Evolutionary conservation across 805 yeast genomes (phyloP), one percentile per base, ranked within the genome.

Genomic region (Teunomyces cretensis): DNA sequence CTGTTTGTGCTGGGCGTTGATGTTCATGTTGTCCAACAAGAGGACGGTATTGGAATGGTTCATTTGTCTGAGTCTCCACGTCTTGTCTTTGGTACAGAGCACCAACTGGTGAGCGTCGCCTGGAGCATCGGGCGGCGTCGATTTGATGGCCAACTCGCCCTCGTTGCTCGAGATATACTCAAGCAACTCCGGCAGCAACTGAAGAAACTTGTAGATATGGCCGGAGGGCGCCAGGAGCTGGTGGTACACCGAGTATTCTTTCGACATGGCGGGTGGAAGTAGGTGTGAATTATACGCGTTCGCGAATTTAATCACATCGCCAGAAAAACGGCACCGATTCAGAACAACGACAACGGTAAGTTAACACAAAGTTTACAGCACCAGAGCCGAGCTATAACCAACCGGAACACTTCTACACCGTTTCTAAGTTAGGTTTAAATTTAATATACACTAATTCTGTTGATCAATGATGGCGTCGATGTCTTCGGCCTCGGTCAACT

Each of bases 31-130:
- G 32, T 52, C 52, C 59, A 80, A 58, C 16, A 90, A 49, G 52
- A 89, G 60, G n/a, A 87, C 83, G 4, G 92, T 78, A 61, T 92
- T 90, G 6, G 97, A 86, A 62, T 92, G 97, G 58, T 88, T 88
- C 70, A 86, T 84, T 56, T 86, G 91, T 42, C 88, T 74, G 13
- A 90, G 54, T 37, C 72, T 70, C 78, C 80, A 90, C 0, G 96
- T 86, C 41, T 71, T 62, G 24, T 65, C 51, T 2, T 65, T 53
- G 1, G 92, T 78, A 47, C 91, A 84, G 12, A 89, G 60, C 26
- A 80, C 88, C 7, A 87, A 78, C 36, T 74, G 76, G 17, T 41
- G 33, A 9, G 40, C 26, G 13, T 30, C 17, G 14, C 38, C 41
- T 8, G 44, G 46, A 8, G 41, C 15, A 16, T 42, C 52, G 24